Evolutionary conservation across 306 rosid species (phyloP).

Genomic region (Prunus davidiana): DNA sequence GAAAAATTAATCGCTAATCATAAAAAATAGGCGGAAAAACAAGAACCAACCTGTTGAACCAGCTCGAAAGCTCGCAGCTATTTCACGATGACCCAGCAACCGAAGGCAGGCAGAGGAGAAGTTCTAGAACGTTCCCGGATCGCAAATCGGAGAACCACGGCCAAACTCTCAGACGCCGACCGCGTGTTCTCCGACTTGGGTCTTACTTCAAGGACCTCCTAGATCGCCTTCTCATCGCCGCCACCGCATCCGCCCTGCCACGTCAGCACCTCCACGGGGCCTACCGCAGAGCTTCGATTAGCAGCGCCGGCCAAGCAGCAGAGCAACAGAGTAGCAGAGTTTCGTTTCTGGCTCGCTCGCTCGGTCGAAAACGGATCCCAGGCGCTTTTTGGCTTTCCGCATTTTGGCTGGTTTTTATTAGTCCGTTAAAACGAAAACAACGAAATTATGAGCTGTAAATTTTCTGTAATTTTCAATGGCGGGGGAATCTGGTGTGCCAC

Average conservation of each 20-base stretch:
- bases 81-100: background rate
- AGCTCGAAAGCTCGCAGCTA: conserved; percentile 1
- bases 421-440: background rate
- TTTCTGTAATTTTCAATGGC: background rate
- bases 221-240: conserved; percentile 10
- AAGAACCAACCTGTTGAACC: conserved; percentile 5
- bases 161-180: conserved; percentile 12
- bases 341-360: conserved; percentile 7
- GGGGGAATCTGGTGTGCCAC: background rate
- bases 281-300: conserved; percentile 6
- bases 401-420: background rate
- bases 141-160: conserved; percentile 31
- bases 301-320: conserved; percentile 6
- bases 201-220: background rate
- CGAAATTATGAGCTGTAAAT: conserved; percentile 7
- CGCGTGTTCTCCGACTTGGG: conserved; percentile 12
- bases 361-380: conserved; percentile 16
- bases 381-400: conserved; percentile 4
- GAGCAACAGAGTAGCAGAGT: background rate
- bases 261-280: conserved; percentile 4
- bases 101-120: background rate
- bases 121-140: conserved; percentile 6
- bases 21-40: background rate
- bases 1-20: background rate
- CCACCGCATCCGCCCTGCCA: conserved; percentile 23